These are phyloP conservation scores for Hysterangium stoloniferum DNA, from an alignment of 768 basidiomycete genomes.

Conservation along the genomic window DNA sequence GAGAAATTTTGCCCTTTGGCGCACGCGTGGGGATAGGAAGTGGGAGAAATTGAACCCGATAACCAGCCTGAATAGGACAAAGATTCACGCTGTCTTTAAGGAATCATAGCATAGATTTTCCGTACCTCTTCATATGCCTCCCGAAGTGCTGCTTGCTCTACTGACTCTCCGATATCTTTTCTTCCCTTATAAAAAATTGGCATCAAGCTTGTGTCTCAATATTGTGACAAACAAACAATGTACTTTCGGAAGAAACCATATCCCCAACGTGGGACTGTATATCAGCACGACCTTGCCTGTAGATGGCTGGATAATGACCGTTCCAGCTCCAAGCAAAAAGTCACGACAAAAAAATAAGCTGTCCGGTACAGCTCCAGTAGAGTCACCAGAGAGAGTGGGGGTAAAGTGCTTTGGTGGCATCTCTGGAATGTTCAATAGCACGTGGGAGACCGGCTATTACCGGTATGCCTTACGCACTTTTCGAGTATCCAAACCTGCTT, in stretches of 20 bases:
- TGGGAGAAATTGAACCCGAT: slow-evolving; percentile 39
- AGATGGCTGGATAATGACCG: slow-evolving; percentile 56
- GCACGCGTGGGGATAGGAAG: slow-evolving; percentile 34
- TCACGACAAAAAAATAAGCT: slow-evolving; percentile 41
- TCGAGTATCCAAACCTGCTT: too few relatives aligned
- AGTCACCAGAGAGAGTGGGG: slow-evolving; percentile 36
- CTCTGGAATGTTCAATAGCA: too few relatives aligned
- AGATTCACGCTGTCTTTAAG: background rate
- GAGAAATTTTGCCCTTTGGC: slow-evolving; percentile 25
- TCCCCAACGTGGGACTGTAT: slow-evolving; percentile 27
- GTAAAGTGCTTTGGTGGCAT: too few relatives aligned
- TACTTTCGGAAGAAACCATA: slow-evolving; percentile 49
- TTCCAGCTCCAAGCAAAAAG: slow-evolving; percentile 53
- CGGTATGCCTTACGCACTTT: too few relatives aligned
- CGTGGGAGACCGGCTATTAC: too few relatives aligned
- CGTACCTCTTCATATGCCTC: slow-evolving; percentile 64
- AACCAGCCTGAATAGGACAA: slow-evolving; percentile 41
- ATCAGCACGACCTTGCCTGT: slow-evolving; percentile 48
- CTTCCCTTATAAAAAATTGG: slow-evolving; percentile 32
- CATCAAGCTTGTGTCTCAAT: background rate
- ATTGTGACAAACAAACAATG: background rate
- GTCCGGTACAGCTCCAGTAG: slow-evolving; percentile 35
- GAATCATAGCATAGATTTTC: background rate
- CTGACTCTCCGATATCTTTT: slow-evolving; percentile 57
- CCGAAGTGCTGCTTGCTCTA: slow-evolving; percentile 50